Conservation (phyloP, 257 asterid genomes). For the Solanum piurae region DNA sequence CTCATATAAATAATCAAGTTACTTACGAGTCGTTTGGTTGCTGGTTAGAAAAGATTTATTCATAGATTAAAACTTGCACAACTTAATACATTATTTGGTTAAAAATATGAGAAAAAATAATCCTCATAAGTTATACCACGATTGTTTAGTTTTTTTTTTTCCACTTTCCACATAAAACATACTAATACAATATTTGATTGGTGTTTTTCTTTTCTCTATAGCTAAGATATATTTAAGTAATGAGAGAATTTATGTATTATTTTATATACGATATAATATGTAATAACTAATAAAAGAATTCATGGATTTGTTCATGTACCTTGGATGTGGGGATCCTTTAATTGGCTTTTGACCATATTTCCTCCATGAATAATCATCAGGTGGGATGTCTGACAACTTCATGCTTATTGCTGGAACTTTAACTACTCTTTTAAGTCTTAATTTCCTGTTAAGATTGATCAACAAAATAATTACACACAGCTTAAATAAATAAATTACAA, state of each 20-base stretch:
- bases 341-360: constrained; percentile 97
- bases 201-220: no score
- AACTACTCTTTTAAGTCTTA: constrained; percentile 48
- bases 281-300: background rate
- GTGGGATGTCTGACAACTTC: constrained; percentile 89
- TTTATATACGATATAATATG: background rate
- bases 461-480: background rate
- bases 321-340: constrained; percentile 97
- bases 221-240: no score
- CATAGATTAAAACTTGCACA: background rate
- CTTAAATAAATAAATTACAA: background rate
- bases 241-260: background rate
- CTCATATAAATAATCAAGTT: background rate
- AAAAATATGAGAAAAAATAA: background rate
- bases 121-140: background rate
- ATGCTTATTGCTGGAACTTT: constrained; percentile 90
- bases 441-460: constrained; percentile 26
- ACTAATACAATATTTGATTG: background rate
- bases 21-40: no score
- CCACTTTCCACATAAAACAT: background rate
- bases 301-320: constrained; percentile 26
- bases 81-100: background rate
- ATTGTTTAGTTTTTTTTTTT: no score
- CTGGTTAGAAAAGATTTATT: background rate
- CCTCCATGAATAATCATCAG: constrained; percentile 97